These are phyloP conservation scores for Infundibulicybe gibba DNA, from an alignment of 768 basidiomycete genomes.

Conservation along the genomic window DNA sequence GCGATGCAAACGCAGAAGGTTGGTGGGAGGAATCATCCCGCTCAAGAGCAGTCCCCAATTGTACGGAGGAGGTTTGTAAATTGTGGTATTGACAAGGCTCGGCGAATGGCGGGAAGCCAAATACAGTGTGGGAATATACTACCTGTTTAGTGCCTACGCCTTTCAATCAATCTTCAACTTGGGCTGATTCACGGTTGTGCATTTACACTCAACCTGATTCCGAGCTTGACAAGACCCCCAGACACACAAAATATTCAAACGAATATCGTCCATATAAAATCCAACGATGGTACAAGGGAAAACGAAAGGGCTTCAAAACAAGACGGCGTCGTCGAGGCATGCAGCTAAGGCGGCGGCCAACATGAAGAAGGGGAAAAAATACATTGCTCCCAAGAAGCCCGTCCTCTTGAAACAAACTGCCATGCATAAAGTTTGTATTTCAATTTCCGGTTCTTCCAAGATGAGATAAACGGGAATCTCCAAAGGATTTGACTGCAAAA, in stretches of 20 bases:
- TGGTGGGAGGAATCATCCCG: constrained; percentile 44
- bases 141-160: not conserved
- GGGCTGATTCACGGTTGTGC: no score
- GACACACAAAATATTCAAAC: no score
- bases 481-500: constrained; percentile 80
- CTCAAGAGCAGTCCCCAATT: constrained; percentile 18
- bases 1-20: constrained; percentile 51
- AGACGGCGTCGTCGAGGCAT: constrained; percentile 51
- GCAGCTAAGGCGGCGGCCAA: constrained; percentile 65
- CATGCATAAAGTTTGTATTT: constrained; percentile 63
- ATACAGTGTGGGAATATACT: not conserved
- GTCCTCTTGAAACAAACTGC: constrained; percentile 67
- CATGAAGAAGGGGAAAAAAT: constrained; percentile 75
- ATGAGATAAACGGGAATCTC: not conserved
- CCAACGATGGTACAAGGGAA: constrained; percentile 77
- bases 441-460: not conserved
- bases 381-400: constrained; percentile 81
- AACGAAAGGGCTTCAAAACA: constrained; percentile 71
- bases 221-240: no score
- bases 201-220: no score
- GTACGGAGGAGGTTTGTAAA: constrained; percentile 3
- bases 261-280: no score
- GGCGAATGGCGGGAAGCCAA: not conserved
- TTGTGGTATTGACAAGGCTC: not conserved
- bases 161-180: not conserved